Evolutionary conservation across 768 basidiomycete species (phyloP), one percentile per base, ranked within the genome.

Genomic region (Suillus hirtellus): DNA sequence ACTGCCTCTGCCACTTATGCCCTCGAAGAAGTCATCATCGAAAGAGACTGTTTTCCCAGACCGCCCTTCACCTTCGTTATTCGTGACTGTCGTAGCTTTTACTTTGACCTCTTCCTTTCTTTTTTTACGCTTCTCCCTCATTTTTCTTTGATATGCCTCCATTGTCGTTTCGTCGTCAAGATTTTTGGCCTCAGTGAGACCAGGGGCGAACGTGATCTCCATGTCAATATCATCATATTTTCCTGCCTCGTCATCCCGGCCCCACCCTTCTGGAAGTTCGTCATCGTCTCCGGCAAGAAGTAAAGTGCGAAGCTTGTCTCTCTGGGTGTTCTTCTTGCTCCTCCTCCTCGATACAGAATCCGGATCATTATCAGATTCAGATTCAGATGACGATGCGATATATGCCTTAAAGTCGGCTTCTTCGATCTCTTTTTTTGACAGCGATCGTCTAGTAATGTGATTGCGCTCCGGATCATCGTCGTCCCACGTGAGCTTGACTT

Each of bases 401-500:
- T 87, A 90, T 31, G 88, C 90, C 59, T 82, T 86, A 81, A 96
- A 98, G 70, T 99, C 95, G 61, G 86, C 86, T 63, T 96, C 90
- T 56, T 97, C 95, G 34, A 99, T 89, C 72, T 98, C 94, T 71
- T 94, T 89, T 60, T 84, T 83, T 0, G 92, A 86, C 47, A 97
- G 79, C 1, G 81, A 80, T 24, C 95, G 89, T 53, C 95, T 87
- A 1, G 95, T 93, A 56, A 95, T 69, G 50, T 86, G 87, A 62
- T 82, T 84, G 46, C 96, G 89, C 70, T 95, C 91, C 0, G 92
- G 89, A 68, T 99, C 96, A 74, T 99, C 97, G 61, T 95, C 93
- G 67, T 99, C 97, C 97, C 97, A 99, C 5, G 96, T 97, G 38
- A 99, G 84, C 71, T 93, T 97, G 64, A 99, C 96, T 80, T 95